Conservation (phyloP, 768 basidiomycete genomes). For the Amanita muscaria region DNA sequence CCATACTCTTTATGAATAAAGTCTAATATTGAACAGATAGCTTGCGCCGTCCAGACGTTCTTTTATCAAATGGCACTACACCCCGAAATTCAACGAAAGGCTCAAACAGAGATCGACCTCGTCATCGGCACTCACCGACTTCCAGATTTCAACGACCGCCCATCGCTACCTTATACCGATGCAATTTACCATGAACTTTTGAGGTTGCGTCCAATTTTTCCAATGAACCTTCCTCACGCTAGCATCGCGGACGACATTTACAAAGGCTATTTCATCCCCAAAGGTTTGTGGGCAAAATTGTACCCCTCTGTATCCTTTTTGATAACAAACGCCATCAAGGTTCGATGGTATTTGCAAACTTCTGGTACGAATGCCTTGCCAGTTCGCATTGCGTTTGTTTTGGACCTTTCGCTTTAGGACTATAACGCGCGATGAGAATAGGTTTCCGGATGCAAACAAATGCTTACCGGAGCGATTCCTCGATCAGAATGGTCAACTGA, state of each 20-base stretch:
- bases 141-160: background rate
- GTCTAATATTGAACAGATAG: background rate
- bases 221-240: background rate
- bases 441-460: background rate
- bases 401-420: background rate
- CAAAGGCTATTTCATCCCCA: conserved; percentile 1
- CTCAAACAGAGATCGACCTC: background rate
- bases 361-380: background rate
- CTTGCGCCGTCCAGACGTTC: background rate
- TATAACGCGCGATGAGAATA: background rate
- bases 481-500: background rate
- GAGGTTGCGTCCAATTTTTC: background rate
- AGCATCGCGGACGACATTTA: background rate
- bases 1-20: background rate
- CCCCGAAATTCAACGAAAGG: background rate
- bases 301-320: background rate
- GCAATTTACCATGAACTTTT: background rate
- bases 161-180: background rate
- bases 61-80: background rate
- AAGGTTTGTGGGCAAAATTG: background rate
- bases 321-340: background rate
- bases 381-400: no score
- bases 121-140: background rate
- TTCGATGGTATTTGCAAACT: background rate
- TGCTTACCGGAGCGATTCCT: conserved; percentile 1